phyloP scores from a whole-genome alignment of 768 basidiomycete species.

The Hemileccinum impolitum region DNA sequence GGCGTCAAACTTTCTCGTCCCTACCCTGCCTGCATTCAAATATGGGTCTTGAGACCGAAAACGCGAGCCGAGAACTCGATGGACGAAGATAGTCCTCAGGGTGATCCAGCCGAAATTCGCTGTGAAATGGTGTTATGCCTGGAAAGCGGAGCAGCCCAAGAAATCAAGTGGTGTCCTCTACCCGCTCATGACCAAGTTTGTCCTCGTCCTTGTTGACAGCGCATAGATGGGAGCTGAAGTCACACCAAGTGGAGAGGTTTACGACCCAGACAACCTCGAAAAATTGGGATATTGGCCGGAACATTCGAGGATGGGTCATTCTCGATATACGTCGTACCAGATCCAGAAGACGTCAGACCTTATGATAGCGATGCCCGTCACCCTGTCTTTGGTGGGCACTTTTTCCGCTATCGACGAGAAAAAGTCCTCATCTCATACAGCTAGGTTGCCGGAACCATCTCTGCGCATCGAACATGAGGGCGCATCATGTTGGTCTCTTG shows the following conservation, averaged over 20 bases:
- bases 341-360: slow-evolving; percentile 54
- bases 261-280: slow-evolving; percentile 37
- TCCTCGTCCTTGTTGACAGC: slow-evolving; percentile 1
- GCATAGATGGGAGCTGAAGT: background rate
- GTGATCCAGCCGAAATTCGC: slow-evolving; percentile 37
- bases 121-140: slow-evolving; percentile 88
- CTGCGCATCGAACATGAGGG: slow-evolving; percentile 74
- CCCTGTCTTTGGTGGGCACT: slow-evolving; percentile 51
- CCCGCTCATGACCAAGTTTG: slow-evolving; percentile 67
- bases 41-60: slow-evolving; percentile 63
- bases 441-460: slow-evolving; percentile 59
- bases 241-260: slow-evolving; percentile 17
- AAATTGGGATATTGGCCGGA: slow-evolving; percentile 81
- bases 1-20: slow-evolving; percentile 58
- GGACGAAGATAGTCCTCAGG: slow-evolving; percentile 23
- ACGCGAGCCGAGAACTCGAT: slow-evolving; percentile 6
- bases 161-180: slow-evolving; percentile 91
- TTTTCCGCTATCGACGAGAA: background rate
- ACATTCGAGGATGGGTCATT: slow-evolving; percentile 87
- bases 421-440: slow-evolving; percentile 31
- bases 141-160: slow-evolving; percentile 75
- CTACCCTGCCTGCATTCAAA: slow-evolving; percentile 70
- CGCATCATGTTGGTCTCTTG: slow-evolving; percentile 72
- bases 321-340: slow-evolving; percentile 74
- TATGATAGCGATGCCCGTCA: slow-evolving; percentile 23